Conservation (phyloP, 768 basidiomycete species). For the Dacryopinax primogenitus region DNA sequence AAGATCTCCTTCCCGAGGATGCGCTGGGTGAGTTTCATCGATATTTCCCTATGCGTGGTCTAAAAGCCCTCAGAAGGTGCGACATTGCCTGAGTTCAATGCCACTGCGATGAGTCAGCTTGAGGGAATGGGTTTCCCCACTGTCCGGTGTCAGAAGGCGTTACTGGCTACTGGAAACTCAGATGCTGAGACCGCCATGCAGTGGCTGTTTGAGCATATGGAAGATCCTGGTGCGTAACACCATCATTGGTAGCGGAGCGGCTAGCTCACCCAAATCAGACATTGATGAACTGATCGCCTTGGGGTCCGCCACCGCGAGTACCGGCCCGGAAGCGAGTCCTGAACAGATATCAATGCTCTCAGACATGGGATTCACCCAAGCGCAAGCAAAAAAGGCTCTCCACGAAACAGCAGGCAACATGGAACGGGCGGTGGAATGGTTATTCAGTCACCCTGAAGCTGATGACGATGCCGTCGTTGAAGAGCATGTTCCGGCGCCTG, state of each 20-base stretch:
- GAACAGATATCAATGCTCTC: constrained; percentile 62
- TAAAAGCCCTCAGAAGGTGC: constrained; percentile 20
- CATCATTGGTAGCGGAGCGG: background rate
- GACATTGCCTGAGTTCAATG: constrained; percentile 54
- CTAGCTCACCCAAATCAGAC: constrained; percentile 35
- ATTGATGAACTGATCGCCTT: constrained; percentile 66
- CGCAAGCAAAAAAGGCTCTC: constrained; percentile 78
- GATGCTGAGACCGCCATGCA: constrained; percentile 80
- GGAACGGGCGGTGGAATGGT: constrained; percentile 89
- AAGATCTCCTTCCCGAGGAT: constrained; percentile 55
- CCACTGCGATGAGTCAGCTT: constrained; percentile 57
- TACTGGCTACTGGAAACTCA: constrained; percentile 71
- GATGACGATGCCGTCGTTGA: constrained; percentile 41
- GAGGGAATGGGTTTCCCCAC: constrained; percentile 85
- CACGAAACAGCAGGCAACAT: constrained; percentile 62
- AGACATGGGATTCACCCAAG: constrained; percentile 84
- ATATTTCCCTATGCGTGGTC: constrained; percentile 9
- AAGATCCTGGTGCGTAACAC: constrained; percentile 58
- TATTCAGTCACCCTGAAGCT: constrained; percentile 88
- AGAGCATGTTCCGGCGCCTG: constrained; percentile 26
- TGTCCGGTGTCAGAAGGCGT: constrained; percentile 75
- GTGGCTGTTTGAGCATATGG: constrained; percentile 92
- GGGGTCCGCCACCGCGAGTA: constrained; percentile 19
- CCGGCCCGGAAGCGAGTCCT: constrained; percentile 43
- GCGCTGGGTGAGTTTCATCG: constrained; percentile 23